Evolutionary conservation across 2,329 filamentous ascomycete genomes (phyloP), one percentile per base, ranked within the genome.

Genomic region (Huntiella moniliformis): DNA sequence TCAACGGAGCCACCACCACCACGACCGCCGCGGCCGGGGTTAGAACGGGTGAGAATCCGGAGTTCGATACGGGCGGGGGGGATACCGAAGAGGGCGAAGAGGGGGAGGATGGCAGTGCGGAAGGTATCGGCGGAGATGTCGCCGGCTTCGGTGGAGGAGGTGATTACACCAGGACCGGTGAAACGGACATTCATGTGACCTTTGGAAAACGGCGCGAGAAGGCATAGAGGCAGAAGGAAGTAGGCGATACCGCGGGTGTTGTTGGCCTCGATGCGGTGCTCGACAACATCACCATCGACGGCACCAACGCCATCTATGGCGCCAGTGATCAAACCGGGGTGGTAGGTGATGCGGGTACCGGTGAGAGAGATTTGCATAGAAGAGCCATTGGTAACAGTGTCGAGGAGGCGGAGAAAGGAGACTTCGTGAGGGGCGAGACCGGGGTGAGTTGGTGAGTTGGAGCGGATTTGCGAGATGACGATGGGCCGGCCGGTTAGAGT

Each of bases 341-440:
- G 81, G 64, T 92, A 98, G 34, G 87, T 79, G 47, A 98, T 74
- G 1, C 85, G 87, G 0, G 91, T 96, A 58, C 91, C 91, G 1
- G 86, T 95, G 65, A 93, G 91, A 8, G 86, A 94, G 54, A 98
- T 94, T 57, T 95, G 87, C 65, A 96, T 85, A 47, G 82, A 78
- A 48, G 82, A 83, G 63, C 91, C 91, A 68, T 98, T 98, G 57
- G 91, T 98, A 56, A 98, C 72, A 54, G 84, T 74, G 62, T 96
- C 91, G 57, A 98, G 78, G 13, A 98, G 81, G 48, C 91, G 87
- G 31, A 98, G 73, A 62, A 98, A 88, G 40, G 91, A 96, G 56
- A 96, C 79, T 64, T 98, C 91, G 66, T 94, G 82, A 42, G 85
- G 79, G 45, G 84, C 80, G 46, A 98, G 81, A 56, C 91, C 91